phyloP scores from a whole-genome alignment of 371 early-diverging fungal species.

The Cokeromyces recurvatus region DNA sequence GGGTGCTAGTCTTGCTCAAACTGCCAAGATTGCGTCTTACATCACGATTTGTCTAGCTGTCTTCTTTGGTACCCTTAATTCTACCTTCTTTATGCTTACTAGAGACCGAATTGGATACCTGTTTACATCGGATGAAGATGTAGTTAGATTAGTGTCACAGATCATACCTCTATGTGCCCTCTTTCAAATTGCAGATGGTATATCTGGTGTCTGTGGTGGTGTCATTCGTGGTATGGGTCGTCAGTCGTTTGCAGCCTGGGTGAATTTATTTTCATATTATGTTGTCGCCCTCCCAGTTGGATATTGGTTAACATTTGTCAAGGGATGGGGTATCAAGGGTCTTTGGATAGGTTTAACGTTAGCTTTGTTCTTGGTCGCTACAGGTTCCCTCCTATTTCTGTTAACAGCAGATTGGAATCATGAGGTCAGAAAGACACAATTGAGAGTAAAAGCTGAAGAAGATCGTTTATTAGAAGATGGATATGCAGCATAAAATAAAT shows the following conservation, averaged over 20 bases:
- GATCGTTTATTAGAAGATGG: slow-evolving; percentile 17
- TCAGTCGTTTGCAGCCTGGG: slow-evolving; percentile 59
- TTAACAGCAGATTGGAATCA: slow-evolving; percentile 29
- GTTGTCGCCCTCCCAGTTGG: slow-evolving; percentile 65
- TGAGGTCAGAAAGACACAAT: slow-evolving; percentile 33
- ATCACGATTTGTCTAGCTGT: slow-evolving; percentile 40
- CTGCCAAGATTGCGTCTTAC: slow-evolving; percentile 37
- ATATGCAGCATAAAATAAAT: no score
- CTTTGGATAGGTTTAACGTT: slow-evolving; percentile 57
- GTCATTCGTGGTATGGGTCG: slow-evolving; percentile 66
- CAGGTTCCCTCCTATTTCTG: slow-evolving; percentile 27
- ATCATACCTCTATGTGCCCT: slow-evolving; percentile 71
- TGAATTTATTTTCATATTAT: slow-evolving; percentile 62
- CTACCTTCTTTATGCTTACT: slow-evolving; percentile 24
- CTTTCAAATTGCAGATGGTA: slow-evolving; percentile 71
- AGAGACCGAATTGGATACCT: slow-evolving; percentile 52
- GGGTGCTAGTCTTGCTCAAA: slow-evolving; percentile 42
- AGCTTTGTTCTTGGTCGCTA: slow-evolving; percentile 41
- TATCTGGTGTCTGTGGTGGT: slow-evolving; percentile 61
- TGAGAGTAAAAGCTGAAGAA: slow-evolving; percentile 22
- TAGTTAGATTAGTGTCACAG: slow-evolving; percentile 58
- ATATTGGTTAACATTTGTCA: slow-evolving; percentile 50
- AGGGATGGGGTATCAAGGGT: slow-evolving; percentile 54
- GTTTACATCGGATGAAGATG: slow-evolving; percentile 62
- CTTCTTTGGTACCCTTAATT: slow-evolving; percentile 30